Evolutionary conservation across 495 filamentous ascomycete genomes (phyloP), one percentile per base, ranked within the genome.

Genomic region (Penicillium ucsense): DNA sequence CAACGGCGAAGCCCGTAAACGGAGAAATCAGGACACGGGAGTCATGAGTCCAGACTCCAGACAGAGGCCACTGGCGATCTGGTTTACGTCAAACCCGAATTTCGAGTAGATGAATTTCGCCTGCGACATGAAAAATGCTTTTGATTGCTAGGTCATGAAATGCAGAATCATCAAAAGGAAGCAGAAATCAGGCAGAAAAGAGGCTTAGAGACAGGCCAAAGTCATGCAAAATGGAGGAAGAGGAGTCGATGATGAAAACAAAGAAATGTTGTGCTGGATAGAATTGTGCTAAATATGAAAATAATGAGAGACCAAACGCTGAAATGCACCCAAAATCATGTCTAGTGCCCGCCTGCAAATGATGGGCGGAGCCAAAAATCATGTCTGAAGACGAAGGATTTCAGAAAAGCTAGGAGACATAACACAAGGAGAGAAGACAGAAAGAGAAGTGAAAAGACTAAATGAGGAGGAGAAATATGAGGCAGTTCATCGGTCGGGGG

Each of bases 311-410:
- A 47, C 35, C 53, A 54, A 59, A 62, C 66, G 68, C 66, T 70
- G 60, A 70, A 63, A 67, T 70, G 68, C 68, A 66, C 62, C 55
- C 51, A 43, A 56, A 45, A 53, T 48, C 58, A 53, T 54, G 46
- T 61, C 59, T 57, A 59, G 53, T 31, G 10, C 31, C 59, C 45
- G 40, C 8, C 38, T 31, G 43, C 43, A 42, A 43, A 20, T 20
- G 37, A 56, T 41, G 43, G 57, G 31, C 35, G 48, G 48, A 41
- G 51, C 41, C 43, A 49, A 48, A 44, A 43, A 38, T 49, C 47
- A 41, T 48, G 53, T 42, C 49, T 40, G 41, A 43, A 46, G 35
- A 12, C 45, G 20, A 37, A 44, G 52, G 33, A 43, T 8, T 31
- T 41, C 47, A 47, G 49, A 36, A 20, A 53, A 44, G 45, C 28